phyloP scores from a whole-genome alignment of 257 asterid species.

The Rubia yunnanensis region DNA sequence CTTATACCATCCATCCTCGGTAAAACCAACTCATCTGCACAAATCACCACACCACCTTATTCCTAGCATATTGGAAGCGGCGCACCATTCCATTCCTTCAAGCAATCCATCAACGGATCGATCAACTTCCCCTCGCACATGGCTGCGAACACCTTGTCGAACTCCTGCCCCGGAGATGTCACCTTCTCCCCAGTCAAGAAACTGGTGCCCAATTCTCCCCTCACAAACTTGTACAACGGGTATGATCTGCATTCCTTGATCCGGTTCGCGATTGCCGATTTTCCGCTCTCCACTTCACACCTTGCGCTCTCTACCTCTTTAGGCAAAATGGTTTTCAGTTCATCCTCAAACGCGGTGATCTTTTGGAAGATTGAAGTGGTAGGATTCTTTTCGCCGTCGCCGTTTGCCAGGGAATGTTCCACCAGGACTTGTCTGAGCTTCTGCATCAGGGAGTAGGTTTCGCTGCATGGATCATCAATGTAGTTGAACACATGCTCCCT shows the following conservation, averaged over 20 bases:
- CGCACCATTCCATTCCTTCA: conserved; percentile 25
- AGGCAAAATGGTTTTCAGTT: conserved; percentile 18
- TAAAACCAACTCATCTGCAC: neutral
- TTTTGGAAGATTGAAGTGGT: conserved; percentile 24
- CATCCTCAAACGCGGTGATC: conserved; percentile 18
- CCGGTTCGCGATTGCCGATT: conserved; percentile 9
- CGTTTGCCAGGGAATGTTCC: conserved; percentile 19
- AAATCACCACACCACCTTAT: neutral
- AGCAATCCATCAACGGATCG: conserved; percentile 25
- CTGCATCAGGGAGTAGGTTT: conserved; percentile 22
- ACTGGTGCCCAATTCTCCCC: conserved; percentile 13
- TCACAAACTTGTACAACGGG: conserved; percentile 19
- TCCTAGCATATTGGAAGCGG: conserved; percentile 19
- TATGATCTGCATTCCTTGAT: conserved; percentile 22
- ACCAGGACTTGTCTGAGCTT: conserved; percentile 22
- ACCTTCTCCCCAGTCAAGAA: conserved; percentile 25
- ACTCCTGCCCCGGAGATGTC: conserved; percentile 23
- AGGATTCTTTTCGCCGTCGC: conserved; percentile 11
- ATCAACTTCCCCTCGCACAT: conserved; percentile 22
- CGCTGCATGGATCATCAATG: conserved; percentile 24
- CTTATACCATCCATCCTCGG: neutral
- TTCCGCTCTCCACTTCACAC: conserved; percentile 17
- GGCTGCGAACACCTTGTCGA: conserved; percentile 25
- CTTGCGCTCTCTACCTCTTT: conserved; percentile 22
- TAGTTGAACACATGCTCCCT: conserved; percentile 22